Evolutionary conservation across 768 basidiomycete species (phyloP).

Genomic region (Clitopilus passeckerianus): DNA sequence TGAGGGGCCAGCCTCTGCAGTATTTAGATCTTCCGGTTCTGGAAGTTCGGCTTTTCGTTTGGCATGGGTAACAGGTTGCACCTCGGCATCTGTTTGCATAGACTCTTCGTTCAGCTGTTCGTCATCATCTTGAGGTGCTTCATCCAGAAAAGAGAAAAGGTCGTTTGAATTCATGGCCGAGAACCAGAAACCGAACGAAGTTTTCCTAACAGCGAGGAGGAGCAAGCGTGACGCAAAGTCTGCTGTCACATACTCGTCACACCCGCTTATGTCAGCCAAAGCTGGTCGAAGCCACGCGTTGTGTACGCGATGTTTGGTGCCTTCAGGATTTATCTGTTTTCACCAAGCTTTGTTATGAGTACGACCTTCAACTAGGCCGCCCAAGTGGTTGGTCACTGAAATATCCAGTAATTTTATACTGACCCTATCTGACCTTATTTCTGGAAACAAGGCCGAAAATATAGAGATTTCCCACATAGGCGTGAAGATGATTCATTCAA

Average conservation of each 20-base stretch:
- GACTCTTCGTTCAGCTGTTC: conserved; percentile 26
- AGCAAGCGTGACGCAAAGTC: neutral
- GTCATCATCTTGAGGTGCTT: conserved; percentile 30
- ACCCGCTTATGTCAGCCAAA: neutral
- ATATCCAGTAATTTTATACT: too few species aligned
- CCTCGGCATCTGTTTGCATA: conserved; percentile 16
- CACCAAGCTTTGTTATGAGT: too few species aligned
- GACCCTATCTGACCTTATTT: too few species aligned
- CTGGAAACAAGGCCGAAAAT: too few species aligned
- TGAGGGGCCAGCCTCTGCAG: conserved; percentile 31
- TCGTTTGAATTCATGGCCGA: conserved; percentile 42
- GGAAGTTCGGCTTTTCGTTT: conserved; percentile 34
- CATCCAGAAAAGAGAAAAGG: conserved; percentile 68
- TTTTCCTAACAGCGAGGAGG: conserved; percentile 1
- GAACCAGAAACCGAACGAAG: conserved; percentile 1
- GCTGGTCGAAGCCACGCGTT: neutral
- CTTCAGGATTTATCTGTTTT: too few species aligned
- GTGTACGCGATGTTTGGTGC: neutral
- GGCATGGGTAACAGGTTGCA: conserved; percentile 5
- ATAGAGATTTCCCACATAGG: too few species aligned
- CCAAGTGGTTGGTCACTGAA: too few species aligned
- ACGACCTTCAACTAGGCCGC: too few species aligned
- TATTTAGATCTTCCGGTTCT: conserved; percentile 11
- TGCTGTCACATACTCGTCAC: neutral
- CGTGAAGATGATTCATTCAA: too few species aligned